Evolutionary conservation across 257 asterid species (phyloP).

Genomic region (Gynochthodes officinalis): DNA sequence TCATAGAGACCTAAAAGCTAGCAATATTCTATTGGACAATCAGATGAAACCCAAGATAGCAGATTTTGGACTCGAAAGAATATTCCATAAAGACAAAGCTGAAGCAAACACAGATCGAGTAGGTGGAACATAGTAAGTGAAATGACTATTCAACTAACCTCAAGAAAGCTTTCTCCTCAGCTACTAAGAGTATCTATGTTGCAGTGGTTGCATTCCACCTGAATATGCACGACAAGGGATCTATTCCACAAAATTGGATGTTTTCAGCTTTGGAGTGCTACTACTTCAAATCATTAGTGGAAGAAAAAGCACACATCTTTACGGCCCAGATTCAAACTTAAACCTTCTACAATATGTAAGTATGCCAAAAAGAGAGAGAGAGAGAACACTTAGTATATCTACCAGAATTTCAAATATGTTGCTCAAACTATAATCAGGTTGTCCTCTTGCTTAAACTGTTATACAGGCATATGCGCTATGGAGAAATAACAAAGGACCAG

Average conservation of each 20-base stretch:
- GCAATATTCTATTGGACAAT: conserved; percentile 32
- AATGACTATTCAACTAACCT: not conserved
- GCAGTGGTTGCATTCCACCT: conserved; percentile 44
- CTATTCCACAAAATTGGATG: conserved; percentile 40
- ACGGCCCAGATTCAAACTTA: conserved; percentile 27
- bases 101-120: conserved; percentile 35
- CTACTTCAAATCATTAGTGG: conserved; percentile 41
- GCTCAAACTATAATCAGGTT: not conserved
- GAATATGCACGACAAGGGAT: conserved; percentile 36
- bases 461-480: conserved; percentile 39
- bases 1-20: conserved; percentile 39
- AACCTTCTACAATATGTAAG: conserved; percentile 38
- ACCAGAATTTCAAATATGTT: not conserved
- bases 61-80: conserved; percentile 34
- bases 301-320: conserved; percentile 26
- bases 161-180: too few relatives aligned
- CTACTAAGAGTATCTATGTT: not conserved
- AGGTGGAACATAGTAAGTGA: conserved; percentile 43
- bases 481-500: conserved; percentile 19
- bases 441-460: not conserved
- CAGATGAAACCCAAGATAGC: conserved; percentile 37
- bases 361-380: not conserved
- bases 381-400: not conserved
- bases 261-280: conserved; percentile 42
- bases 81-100: conserved; percentile 28